Percentiles rank a stretch among this genome's conserved stretches.
phyloP scores from a whole-genome alignment of 2,329 filamentous ascomycete genomes.

The Aspergillus awamori region DNA sequence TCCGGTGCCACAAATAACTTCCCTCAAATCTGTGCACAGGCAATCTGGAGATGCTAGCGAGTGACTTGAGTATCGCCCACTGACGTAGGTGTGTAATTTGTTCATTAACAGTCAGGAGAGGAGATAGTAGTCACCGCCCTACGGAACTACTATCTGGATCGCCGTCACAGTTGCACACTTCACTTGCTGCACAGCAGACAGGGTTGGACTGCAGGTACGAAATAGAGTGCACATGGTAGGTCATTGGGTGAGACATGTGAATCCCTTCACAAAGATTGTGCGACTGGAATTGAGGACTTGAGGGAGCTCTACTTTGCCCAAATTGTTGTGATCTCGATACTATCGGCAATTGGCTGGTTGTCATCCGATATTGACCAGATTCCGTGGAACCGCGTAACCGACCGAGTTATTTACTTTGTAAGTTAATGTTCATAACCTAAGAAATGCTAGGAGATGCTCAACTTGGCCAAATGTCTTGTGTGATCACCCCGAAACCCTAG shows the following conservation, averaged over 20 bases:
- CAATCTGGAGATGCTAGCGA: background rate
- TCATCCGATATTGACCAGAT: background rate
- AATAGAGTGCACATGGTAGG: background rate
- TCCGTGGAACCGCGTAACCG: background rate
- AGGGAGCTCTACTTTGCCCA: background rate
- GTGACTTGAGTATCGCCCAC: background rate
- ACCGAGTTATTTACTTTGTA: background rate
- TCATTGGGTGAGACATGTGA: background rate
- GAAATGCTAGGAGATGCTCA: background rate
- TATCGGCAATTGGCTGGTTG: background rate
- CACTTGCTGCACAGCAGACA: slow-evolving; percentile 1
- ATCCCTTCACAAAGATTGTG: background rate
- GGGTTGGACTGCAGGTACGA: slow-evolving; percentile 2
- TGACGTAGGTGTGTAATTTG: background rate
- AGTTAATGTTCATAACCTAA: background rate
- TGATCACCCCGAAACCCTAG: too few species aligned
- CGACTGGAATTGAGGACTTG: background rate
- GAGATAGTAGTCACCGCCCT: background rate
- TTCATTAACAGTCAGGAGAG: background rate
- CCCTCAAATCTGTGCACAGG: background rate
- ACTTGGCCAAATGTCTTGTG: background rate
- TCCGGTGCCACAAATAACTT: background rate
- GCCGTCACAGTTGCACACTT: background rate
- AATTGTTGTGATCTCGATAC: background rate
- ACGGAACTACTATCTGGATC: background rate